These are phyloP conservation scores for Rubus idaeus DNA, from an alignment of 306 rosid species.

Conservation along the genomic window DNA sequence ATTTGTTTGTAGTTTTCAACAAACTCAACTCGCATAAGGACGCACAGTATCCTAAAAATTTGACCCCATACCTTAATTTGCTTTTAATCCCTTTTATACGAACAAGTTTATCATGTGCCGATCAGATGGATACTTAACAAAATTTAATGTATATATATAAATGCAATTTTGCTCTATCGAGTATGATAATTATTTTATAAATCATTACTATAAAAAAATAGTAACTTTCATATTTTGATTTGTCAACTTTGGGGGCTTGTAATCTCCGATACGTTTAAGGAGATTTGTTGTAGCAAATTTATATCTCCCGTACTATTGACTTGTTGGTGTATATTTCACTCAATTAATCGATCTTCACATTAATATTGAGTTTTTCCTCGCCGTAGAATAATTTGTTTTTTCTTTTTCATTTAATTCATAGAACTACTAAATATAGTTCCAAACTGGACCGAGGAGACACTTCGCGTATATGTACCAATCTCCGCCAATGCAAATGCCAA, in stretches of 20 bases:
- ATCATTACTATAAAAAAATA: neutral
- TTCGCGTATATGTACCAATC: neutral
- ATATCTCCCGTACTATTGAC: neutral
- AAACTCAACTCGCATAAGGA: no score
- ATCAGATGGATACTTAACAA: no score
- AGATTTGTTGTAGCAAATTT: neutral
- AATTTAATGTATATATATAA: no score
- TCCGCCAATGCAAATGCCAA: neutral
- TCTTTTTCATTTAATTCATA: no score
- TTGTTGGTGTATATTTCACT: constrained; percentile 4
- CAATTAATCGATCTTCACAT: neutral
- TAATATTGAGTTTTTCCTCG: neutral
- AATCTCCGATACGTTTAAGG: neutral
- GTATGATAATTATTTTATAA: no score
- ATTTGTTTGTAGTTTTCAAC: neutral
- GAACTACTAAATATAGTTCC: neutral
- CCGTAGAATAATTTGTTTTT: neutral
- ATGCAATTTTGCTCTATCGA: no score
- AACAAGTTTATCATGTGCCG: neutral
- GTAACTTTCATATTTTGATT: neutral
- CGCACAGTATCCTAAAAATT: neutral
- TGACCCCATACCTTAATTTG: neutral
- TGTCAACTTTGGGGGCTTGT: neutral
- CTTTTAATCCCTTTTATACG: neutral
- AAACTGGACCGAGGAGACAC: neutral